Conservation (phyloP, 257 asterid species). For the Verbena officinalis region DNA sequence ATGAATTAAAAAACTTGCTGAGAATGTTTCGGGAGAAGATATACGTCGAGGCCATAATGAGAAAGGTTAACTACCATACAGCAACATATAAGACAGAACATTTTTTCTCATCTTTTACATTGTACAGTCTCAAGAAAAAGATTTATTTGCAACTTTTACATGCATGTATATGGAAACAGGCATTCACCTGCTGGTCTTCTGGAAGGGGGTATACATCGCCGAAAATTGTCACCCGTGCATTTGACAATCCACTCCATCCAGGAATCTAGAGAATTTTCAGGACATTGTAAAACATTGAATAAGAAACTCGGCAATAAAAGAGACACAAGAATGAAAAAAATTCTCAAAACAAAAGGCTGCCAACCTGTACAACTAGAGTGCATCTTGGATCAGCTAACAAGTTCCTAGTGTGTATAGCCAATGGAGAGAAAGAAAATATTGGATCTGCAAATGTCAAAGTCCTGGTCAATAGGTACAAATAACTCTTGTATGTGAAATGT, state of each 20-base stretch:
- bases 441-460: conserved; percentile 65
- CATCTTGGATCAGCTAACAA: conserved; percentile 92
- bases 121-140: no score
- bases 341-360: conserved; percentile 29
- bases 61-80: neutral
- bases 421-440: conserved; percentile 86
- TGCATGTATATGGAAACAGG: conserved; percentile 28
- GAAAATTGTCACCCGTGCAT: conserved; percentile 93
- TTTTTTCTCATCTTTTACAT: no score
- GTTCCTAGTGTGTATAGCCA: conserved; percentile 99
- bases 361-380: conserved; percentile 92
- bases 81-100: no score
- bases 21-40: no score
- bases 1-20: no score
- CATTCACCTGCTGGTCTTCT: conserved; percentile 83
- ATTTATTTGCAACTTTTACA: no score
- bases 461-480: no score
- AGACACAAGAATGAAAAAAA: conserved; percentile 15
- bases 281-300: conserved; percentile 27
- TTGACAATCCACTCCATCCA: conserved; percentile 99
- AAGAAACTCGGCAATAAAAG: conserved; percentile 20
- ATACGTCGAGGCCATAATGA: no score
- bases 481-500: no score
- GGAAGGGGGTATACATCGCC: conserved; percentile 95
- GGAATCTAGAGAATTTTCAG: conserved; percentile 59